Base-by-base conservation (phyloP, 768 basidiomycete species). In the Hericium alpestre region DNA sequence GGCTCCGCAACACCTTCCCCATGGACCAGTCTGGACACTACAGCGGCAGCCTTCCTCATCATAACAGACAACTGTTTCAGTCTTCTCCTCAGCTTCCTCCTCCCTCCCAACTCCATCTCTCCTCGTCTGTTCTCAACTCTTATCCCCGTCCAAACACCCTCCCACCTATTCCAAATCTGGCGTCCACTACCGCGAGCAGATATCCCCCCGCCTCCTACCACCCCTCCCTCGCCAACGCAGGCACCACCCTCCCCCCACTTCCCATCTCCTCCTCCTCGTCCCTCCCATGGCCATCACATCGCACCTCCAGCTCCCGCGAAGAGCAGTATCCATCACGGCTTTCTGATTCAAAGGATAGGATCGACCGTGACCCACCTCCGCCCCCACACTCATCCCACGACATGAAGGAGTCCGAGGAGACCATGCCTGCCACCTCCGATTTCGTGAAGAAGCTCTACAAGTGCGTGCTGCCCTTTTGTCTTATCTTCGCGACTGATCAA, bases 401-500 rank as follows among this genome's bases (percentile, higher is more conserved):
- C 15, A 23, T 15, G 9, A 60, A 64, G 46, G 63, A 59, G 37
- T 51, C 56, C 2, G 89, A 90, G 58, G 89, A 90, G 65, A 75
- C 77, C 56, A 86, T 90, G 87, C 86, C 90, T 1, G 81, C 86
- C n/a, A 88, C 93, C 37, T 86, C 83, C 64, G 92, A 94, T 71
- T 95, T 95, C 68, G 92, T 94, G 62, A 93, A 93, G 75, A 94
- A 93, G 69, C 73, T 95, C 9, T 93, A 87, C 86, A 90, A 87
- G 92, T 93, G 47, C 59, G 79, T 72, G 1, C 50, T 23, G 40
- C 16, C 38, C 49, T 23, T 12, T 9, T 37, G 11, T 20, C 9
- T 25, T 15, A 7, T 40, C 40, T 53, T 46, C 43, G 22, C 46
- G 54, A 23, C 53, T 55, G 59, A 54, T 32, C 48, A 22, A 38